Evolutionary conservation across 345 rosid species (phyloP), one percentile per base, ranked within the genome.

Genomic region (Eucalyptus brandiana): DNA sequence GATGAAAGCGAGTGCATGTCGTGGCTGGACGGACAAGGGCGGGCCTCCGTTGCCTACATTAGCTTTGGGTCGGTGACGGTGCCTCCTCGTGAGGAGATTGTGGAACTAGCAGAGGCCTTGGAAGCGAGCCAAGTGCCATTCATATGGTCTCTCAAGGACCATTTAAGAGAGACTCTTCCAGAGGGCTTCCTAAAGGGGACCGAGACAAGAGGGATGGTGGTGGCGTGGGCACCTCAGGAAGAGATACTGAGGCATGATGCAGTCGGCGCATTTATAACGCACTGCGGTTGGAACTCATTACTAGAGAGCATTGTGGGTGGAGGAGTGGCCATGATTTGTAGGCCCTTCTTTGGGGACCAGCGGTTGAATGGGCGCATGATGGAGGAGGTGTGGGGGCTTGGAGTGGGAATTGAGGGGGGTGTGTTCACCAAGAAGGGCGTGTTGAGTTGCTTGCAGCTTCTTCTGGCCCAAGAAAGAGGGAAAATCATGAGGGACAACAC

Each of bases 261-360:
- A 5, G 80, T 91, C 32, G 94, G 91, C 6, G 93, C 86, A 44
- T 92, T 91, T 40, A 21, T 92, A 17, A 92, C 93, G 34, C 94
- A 93, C 51, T 90, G 94, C 19, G 93, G 94, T 7, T 92, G 93
- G 94, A 91, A 89, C 72, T 94, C 94, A 16, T 7, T 92, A 47
- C 47, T 92, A 72, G 95, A 94, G 87, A 91, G 94, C 80, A 56
- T 94, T 6, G 90, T 17, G 3, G 91, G 32, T 2, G 91, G 91
- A 12, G 91, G 93, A 48, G 93, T 90, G 50, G 92, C 93, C 4
- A 87, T 94, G 93, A 93, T 93, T 19, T 90, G 93, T 26, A 92
- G 93, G 90, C 93, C 94, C 1, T 90, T 90, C 83, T 94, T 89
- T 2, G 94, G 93, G 17, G 95, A 94, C 81, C 93, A 93, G 23